Conservation (phyloP, 129 eudicot species). For the Centrapalus pauciflorus region DNA sequence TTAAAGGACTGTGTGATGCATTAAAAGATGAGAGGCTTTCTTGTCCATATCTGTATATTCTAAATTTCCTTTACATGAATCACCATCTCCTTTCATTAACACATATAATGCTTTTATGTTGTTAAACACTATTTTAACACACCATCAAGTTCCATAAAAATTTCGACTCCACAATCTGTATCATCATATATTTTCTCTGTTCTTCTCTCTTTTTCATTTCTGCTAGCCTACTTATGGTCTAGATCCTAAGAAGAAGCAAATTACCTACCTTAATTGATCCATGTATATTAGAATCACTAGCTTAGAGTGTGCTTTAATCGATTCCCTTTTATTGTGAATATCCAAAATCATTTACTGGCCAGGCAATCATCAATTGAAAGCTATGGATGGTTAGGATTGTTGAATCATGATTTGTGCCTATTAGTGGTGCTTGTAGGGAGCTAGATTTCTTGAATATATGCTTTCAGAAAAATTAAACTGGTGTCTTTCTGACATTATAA, state of each 20-base stretch:
- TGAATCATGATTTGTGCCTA: not conserved
- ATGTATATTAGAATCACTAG: not conserved
- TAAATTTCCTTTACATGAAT: not conserved
- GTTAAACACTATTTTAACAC: not conserved
- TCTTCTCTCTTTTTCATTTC: not conserved
- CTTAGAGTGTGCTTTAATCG: not conserved
- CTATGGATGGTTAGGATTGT: not conserved
- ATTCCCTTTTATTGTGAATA: not conserved
- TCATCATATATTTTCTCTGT: not conserved
- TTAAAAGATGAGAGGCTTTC: not conserved
- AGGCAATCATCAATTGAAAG: not conserved
- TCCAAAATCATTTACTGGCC: not conserved
- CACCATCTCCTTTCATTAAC: not conserved
- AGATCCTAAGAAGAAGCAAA: not conserved
- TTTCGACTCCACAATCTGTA: not conserved
- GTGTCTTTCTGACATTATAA: not conserved
- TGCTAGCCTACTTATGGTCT: not conserved
- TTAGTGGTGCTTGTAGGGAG: not conserved
- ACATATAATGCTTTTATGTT: not conserved
- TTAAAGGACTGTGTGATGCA: not conserved
- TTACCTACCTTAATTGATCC: not conserved
- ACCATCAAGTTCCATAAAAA: not conserved
- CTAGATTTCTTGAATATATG: not conserved
- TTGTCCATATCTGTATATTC: not conserved
- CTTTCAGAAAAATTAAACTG: not conserved